Conservation (phyloP, 2,329 filamentous ascomycete genomes). For the Lachnellula subtilissima region DNA sequence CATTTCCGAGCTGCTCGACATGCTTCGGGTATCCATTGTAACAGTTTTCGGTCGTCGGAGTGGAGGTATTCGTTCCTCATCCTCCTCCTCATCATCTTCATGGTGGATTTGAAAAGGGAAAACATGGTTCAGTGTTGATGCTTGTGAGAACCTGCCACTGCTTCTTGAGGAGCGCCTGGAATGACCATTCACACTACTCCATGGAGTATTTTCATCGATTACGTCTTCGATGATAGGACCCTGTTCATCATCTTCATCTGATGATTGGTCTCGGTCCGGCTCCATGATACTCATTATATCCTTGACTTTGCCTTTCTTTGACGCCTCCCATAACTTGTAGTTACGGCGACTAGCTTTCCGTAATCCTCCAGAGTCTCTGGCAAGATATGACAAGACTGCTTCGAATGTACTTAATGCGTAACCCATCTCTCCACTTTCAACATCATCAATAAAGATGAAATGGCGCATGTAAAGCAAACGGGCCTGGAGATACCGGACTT, state of each 20-base stretch:
- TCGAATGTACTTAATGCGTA: constrained; percentile 96
- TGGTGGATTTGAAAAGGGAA: constrained; percentile 78
- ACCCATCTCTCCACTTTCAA: constrained; percentile 92
- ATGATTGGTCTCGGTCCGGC: constrained; percentile 43
- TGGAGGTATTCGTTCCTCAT: constrained; percentile 45
- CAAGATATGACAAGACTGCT: constrained; percentile 84
- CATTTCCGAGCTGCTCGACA: constrained; percentile 79
- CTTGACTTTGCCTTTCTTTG: constrained; percentile 68
- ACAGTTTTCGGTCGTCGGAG: constrained; percentile 51
- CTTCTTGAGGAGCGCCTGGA: constrained; percentile 22
- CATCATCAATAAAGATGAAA: constrained; percentile 96
- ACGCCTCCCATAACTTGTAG: constrained; percentile 80
- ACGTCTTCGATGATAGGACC: constrained; percentile 41
- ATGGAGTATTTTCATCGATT: constrained; percentile 39
- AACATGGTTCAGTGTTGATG: constrained; percentile 64
- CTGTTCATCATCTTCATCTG: constrained; percentile 26
- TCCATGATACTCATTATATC: constrained; percentile 78
- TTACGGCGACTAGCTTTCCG: constrained; percentile 83
- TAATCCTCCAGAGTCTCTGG: constrained; percentile 73
- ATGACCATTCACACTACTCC: constrained; percentile 22
- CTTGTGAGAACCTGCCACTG: constrained; percentile 24
- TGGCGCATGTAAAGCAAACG: constrained; percentile 91
- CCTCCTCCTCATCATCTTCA: constrained; percentile 34
- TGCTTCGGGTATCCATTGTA: constrained; percentile 82
- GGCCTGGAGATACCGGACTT: constrained; percentile 81